Percentiles rank a stretch among this genome's conserved stretches.
Evolutionary conservation across 257 asterid species (phyloP).

Genomic region (Thymus quinquecostatus): DNA sequence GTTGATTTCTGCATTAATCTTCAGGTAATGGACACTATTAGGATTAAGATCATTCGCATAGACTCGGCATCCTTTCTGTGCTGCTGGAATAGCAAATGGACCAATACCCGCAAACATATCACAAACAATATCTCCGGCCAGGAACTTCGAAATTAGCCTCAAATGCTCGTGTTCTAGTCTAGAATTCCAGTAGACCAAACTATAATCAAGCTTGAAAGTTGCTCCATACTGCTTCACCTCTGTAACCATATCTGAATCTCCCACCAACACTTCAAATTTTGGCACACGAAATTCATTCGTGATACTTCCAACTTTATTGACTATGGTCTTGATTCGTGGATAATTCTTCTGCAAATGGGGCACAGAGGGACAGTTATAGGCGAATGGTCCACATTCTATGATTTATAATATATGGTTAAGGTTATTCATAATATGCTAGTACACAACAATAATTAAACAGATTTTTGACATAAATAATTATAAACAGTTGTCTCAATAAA

Average conservation of each 20-base stretch:
- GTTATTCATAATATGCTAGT: constrained; percentile 17
- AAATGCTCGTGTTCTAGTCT: constrained; percentile 95
- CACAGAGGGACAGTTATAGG: constrained; percentile 14
- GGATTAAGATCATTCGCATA: constrained; percentile 95
- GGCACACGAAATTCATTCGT: constrained; percentile 94
- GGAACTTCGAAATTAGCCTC: constrained; percentile 74
- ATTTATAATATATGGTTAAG: background rate
- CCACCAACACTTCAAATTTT: constrained; percentile 86
- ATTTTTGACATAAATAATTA: background rate
- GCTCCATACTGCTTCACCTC: constrained; percentile 91
- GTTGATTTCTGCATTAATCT: constrained; percentile 78
- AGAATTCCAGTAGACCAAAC: constrained; percentile 97
- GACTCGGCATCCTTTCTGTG: constrained; percentile 90
- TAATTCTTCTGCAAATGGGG: constrained; percentile 69
- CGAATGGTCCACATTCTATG: constrained; percentile 7
- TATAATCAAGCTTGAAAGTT: constrained; percentile 89
- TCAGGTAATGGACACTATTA: constrained; percentile 74
- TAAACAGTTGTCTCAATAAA: background rate
- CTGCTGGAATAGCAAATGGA: constrained; percentile 95
- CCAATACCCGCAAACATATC: constrained; percentile 98
- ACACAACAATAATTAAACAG: background rate
- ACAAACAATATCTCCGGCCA: constrained; percentile 69
- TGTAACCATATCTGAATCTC: constrained; percentile 82
- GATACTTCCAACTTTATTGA: constrained; percentile 88
- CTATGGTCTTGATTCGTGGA: constrained; percentile 87